A percentile compares a stretch with the other conserved stretches of the same genome.
Conservation (phyloP, 2,329 filamentous ascomycete genomes). For the Chrysosporium keratinophilum region DNA sequence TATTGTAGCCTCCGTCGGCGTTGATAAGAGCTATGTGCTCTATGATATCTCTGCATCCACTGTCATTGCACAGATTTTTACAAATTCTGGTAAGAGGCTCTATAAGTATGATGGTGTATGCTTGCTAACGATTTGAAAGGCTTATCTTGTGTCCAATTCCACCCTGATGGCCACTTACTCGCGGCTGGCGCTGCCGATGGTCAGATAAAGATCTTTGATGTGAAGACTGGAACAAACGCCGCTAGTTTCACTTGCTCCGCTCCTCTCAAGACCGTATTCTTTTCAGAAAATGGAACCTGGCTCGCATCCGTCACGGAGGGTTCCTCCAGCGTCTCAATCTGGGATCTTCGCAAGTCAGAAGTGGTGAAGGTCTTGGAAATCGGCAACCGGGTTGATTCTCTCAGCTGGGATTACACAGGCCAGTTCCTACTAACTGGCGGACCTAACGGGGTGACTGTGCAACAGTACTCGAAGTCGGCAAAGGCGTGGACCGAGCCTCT, state of each 20-base stretch:
- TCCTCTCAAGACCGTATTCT: constrained; percentile 64
- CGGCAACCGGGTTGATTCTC: constrained; percentile 62
- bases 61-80: constrained; percentile 67
- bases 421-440: constrained; percentile 82
- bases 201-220: constrained; percentile 80
- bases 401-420: constrained; percentile 89
- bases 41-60: constrained; percentile 65
- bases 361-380: constrained; percentile 77
- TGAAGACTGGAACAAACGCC: constrained; percentile 65
- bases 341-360: constrained; percentile 80
- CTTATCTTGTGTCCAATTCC: constrained; percentile 70
- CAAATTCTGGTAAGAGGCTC: constrained; percentile 57
- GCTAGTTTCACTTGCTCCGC: constrained; percentile 58
- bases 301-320: constrained; percentile 72
- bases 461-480: constrained; percentile 75
- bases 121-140: constrained; percentile 41
- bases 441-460: constrained; percentile 68
- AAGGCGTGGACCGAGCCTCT: constrained; percentile 87
- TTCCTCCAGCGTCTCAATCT: constrained; percentile 70
- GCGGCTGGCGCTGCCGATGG: constrained; percentile 71
- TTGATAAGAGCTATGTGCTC: constrained; percentile 84
- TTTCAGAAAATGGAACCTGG: constrained; percentile 97
- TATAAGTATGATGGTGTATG: neutral
- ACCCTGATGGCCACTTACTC: constrained; percentile 91
- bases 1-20: constrained; percentile 75